These are phyloP conservation scores for Coprinopsis sp. DNA, from an alignment of 768 basidiomycete genomes.

Conservation along the genomic window DNA sequence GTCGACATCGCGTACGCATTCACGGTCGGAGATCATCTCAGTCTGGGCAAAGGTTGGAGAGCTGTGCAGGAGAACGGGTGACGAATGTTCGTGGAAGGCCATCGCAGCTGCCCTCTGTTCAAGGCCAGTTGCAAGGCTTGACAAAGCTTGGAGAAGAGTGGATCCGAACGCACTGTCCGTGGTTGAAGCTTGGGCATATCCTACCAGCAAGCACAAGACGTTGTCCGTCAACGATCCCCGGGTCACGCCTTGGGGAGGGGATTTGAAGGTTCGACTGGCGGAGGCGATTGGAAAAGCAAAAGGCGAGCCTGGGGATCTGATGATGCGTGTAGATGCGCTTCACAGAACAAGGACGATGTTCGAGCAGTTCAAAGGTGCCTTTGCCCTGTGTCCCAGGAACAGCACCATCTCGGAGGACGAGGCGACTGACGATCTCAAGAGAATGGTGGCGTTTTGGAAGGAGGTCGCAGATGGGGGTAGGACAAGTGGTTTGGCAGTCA, in stretches of 20 bases:
- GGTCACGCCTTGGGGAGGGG: conserved; percentile 68
- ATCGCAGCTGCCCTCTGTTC: conserved; percentile 68
- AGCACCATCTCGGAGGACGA: conserved; percentile 32
- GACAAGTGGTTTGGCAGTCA: conserved; percentile 39
- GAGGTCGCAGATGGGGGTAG: conserved; percentile 40
- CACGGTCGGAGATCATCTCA: conserved; percentile 67
- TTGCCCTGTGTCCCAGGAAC: conserved; percentile 48
- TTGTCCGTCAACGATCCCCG: conserved; percentile 38
- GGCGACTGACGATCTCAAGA: conserved; percentile 40
- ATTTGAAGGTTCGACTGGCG: conserved; percentile 32
- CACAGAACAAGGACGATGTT: conserved; percentile 41
- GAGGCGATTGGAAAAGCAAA: conserved; percentile 44
- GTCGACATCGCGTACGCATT: conserved; percentile 57
- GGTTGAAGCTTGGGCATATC: conserved; percentile 65
- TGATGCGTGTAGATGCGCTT: conserved; percentile 39
- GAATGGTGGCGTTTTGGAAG: conserved; percentile 55
- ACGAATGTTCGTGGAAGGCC: conserved; percentile 77
- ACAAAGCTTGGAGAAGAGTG: conserved; percentile 77
- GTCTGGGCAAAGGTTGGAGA: conserved; percentile 75
- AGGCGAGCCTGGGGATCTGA: conserved; percentile 38
- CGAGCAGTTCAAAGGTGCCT: conserved; percentile 44
- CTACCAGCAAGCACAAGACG: conserved; percentile 24
- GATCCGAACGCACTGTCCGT: conserved; percentile 51
- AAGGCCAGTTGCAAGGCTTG: conserved; percentile 68
- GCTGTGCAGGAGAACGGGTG: conserved; percentile 63